A percentile compares a stretch with the other conserved stretches of the same genome.
Conservation (phyloP, 305 asterid genomes). For the Petunia hybrid region DNA sequence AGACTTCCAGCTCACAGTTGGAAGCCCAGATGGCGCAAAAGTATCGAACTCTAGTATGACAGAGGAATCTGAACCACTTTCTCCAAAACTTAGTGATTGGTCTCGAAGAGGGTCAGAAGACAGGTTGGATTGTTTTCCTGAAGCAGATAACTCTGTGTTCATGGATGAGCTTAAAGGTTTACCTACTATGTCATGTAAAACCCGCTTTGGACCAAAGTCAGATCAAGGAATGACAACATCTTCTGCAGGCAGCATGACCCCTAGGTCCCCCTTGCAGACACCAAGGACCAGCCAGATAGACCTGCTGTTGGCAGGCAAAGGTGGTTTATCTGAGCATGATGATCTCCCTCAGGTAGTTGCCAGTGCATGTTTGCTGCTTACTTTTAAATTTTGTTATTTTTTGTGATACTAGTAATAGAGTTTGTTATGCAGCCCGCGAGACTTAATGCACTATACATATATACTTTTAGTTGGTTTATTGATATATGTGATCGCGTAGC, state of each 20-base stretch:
- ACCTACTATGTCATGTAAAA: constrained; percentile 82
- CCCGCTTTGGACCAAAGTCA: constrained; percentile 95
- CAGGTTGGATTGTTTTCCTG: constrained; percentile 90
- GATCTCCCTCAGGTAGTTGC: constrained; percentile 92
- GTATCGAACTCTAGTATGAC: constrained; percentile 79
- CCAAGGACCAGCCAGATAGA: constrained; percentile 91
- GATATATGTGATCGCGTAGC: background rate
- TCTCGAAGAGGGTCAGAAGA: constrained; percentile 98
- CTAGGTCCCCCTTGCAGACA: constrained; percentile 93
- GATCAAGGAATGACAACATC: constrained; percentile 99
- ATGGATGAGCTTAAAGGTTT: constrained; percentile 86
- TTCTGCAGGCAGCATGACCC: constrained; percentile 99
- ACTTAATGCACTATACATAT: background rate
- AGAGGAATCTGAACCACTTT: constrained; percentile 85
- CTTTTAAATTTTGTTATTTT: background rate
- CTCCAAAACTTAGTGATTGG: constrained; percentile 97
- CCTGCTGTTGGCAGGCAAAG: constrained; percentile 85
- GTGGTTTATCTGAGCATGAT: constrained; percentile 94
- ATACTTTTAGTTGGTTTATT: background rate
- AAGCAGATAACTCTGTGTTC: constrained; percentile 69
- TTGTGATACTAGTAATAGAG: background rate
- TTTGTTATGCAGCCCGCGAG: background rate
- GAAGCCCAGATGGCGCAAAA: constrained; percentile 86
- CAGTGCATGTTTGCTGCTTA: constrained; percentile 30
- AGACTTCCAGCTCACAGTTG: constrained; percentile 67